phyloP scores from a whole-genome alignment of 1,284 basidiomycete species.

The Ceratobasidium sp. region DNA sequence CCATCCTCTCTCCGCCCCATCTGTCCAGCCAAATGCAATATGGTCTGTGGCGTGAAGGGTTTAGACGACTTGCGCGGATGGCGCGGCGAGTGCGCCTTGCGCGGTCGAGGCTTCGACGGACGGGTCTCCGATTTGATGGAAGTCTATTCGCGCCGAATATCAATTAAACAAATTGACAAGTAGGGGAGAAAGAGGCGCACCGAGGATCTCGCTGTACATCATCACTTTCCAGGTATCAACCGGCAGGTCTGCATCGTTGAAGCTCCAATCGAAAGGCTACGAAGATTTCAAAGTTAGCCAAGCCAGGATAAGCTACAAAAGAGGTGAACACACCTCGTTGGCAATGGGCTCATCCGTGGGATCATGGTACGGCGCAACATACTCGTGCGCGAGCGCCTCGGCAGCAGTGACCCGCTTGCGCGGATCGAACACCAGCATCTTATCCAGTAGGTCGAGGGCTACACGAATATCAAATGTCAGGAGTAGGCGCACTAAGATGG shows the following conservation, averaged over 20 bases:
- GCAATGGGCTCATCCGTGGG: conserved; percentile 97
- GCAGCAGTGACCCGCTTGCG: conserved; percentile 95
- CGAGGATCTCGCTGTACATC: conserved; percentile 97
- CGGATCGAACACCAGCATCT: conserved; percentile 99
- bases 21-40: no score
- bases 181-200: conserved; percentile 60
- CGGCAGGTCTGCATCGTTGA: conserved; percentile 99
- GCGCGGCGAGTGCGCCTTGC: conserved; percentile 28
- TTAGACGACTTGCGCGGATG: conserved; percentile 27
- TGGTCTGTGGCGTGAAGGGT: no score
- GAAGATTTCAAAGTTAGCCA: neutral
- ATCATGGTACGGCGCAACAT: conserved; percentile 98
- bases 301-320: no score
- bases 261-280: conserved; percentile 95
- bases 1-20: no score
- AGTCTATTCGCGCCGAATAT: conserved; percentile 56
- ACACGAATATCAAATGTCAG: conserved; percentile 17
- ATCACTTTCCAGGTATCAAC: conserved; percentile 99
- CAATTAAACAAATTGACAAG: neutral
- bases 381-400: conserved; percentile 91
- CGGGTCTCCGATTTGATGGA: conserved; percentile 60
- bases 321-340: conserved; percentile 61
- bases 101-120: conserved; percentile 17
- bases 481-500: conserved; percentile 47
- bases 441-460: conserved; percentile 96